Conservation (phyloP, 2,329 filamentous ascomycete species). For the Aspergillus spinulosporus region DNA sequence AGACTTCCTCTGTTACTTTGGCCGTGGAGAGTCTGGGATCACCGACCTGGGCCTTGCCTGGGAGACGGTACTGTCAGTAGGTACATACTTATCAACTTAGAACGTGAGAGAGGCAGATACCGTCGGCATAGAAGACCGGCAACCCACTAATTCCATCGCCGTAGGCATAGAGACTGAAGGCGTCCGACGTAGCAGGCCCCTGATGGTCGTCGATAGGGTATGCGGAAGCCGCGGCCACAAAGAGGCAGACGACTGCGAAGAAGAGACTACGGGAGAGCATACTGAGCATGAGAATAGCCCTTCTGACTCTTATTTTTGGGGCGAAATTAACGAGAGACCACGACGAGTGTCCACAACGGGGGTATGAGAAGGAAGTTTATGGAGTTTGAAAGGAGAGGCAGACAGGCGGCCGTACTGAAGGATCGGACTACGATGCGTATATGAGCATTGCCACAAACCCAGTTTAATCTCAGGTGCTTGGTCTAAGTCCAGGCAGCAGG, state of each 20-base stretch:
- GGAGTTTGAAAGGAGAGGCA: too few relatives aligned
- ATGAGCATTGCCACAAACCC: too few relatives aligned
- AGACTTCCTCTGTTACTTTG: background rate
- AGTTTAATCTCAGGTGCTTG: too few relatives aligned
- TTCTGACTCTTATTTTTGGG: background rate
- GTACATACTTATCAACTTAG: background rate
- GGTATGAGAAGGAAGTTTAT: too few relatives aligned
- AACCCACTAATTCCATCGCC: slow-evolving; percentile 5
- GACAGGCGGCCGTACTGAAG: too few relatives aligned
- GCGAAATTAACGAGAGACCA: too few relatives aligned
- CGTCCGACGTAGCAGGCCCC: background rate
- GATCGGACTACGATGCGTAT: too few relatives aligned
- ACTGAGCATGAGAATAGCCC: background rate
- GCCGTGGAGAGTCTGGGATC: slow-evolving; percentile 1
- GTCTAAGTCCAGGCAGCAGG: too few relatives aligned
- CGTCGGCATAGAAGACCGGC: slow-evolving; percentile 7
- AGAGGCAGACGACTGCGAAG: background rate
- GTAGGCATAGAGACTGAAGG: slow-evolving; percentile 13
- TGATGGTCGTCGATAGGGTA: background rate
- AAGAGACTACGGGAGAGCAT: background rate
- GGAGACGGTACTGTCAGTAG: background rate
- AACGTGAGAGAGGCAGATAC: background rate
- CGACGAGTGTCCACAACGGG: too few relatives aligned
- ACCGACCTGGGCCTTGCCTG: slow-evolving; percentile 11
- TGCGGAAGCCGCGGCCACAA: background rate